Percentiles rank a stretch among this genome's conserved stretches.
Conservation (phyloP, 1,284 basidiomycete genomes). For the Trametes sp. region DNA sequence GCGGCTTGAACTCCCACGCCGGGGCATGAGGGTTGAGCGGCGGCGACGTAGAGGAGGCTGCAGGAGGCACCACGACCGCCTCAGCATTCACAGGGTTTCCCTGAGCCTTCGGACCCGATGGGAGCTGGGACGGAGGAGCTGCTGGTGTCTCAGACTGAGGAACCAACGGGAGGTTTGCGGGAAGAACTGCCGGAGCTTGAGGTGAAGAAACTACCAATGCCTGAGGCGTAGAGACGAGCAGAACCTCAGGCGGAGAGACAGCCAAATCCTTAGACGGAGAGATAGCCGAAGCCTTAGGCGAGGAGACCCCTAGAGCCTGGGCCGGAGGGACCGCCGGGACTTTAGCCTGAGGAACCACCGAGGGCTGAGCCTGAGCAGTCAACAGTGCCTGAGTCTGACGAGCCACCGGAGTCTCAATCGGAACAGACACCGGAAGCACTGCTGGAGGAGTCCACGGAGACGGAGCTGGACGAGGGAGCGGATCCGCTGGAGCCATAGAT, state of each 20-base stretch:
- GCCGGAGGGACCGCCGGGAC: no score
- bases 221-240: no score
- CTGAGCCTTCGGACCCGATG: no score
- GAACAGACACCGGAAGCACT: not conserved
- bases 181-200: no score
- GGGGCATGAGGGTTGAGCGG: conserved; percentile 18
- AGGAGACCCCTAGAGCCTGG: no score
- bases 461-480: not conserved
- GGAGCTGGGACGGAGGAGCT: not conserved
- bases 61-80: not conserved
- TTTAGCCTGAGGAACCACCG: no score
- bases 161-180: not conserved
- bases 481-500: not conserved
- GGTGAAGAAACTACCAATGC: no score
- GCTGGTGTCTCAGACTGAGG: not conserved
- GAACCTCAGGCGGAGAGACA: no score
- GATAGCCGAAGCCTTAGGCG: no score
- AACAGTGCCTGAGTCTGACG: no score
- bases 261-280: no score
- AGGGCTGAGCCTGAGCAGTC: no score
- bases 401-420: not conserved
- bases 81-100: not conserved
- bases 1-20: conserved; percentile 13
- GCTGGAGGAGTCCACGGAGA: not conserved
- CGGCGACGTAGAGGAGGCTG: not conserved